A percentile compares a stretch with the other conserved stretches of the same genome.
Conservation (phyloP, 1,139 yeast genomes). For the Candida sojae region DNA sequence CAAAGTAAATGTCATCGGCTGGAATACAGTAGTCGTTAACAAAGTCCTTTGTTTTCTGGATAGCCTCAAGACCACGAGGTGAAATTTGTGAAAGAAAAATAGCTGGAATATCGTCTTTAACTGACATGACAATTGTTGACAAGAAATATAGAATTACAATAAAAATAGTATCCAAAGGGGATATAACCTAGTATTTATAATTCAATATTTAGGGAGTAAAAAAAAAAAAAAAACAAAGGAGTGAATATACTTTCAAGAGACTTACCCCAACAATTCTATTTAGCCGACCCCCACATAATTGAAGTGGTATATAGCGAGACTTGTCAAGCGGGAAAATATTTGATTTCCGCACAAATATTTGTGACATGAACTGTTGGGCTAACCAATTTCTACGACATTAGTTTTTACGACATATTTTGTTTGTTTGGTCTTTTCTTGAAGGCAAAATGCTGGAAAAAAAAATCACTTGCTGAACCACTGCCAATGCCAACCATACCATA, state of each 20-base stretch:
- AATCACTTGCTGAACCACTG: not conserved
- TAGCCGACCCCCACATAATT: slow-evolving; percentile 1
- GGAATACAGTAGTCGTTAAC: slow-evolving; percentile 64
- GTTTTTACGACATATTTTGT: not conserved
- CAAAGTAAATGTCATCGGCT: slow-evolving; percentile 48
- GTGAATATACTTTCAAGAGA: not conserved
- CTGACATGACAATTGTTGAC: slow-evolving; percentile 19
- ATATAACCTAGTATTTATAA: slow-evolving; percentile 2
- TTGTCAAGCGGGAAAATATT: not conserved
- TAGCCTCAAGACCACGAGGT: slow-evolving; percentile 52
- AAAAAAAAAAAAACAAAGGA: not conserved
- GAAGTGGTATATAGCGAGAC: not conserved
- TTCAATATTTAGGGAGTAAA: not conserved
- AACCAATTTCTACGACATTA: not conserved
- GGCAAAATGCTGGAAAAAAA: slow-evolving; percentile 1
- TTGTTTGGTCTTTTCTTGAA: not conserved
- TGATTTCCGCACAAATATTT: not conserved
- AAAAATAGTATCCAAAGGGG: not conserved
- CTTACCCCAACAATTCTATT: not conserved
- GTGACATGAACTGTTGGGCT: not conserved
- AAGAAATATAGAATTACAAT: not conserved
- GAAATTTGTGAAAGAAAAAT: slow-evolving; percentile 45
- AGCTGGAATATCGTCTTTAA: slow-evolving; percentile 47
- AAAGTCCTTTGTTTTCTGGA: slow-evolving; percentile 51
- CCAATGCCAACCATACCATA: not conserved